These are phyloP conservation scores for Panicum miliaceum DNA, from an alignment of 176 grass and related monocot species.

Conservation along the genomic window DNA sequence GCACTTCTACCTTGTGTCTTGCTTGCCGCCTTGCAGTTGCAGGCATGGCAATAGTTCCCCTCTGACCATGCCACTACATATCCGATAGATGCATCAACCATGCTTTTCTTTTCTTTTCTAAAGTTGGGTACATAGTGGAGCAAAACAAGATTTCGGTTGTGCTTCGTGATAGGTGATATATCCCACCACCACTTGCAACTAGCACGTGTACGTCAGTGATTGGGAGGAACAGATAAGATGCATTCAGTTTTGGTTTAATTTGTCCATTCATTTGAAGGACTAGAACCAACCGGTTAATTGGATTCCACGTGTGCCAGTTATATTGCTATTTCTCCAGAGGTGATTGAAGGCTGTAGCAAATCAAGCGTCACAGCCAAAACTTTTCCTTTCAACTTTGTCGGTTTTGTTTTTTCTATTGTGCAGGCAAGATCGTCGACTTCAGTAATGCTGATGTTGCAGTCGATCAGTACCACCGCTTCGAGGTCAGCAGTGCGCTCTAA, in stretches of 20 bases:
- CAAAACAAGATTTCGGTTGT: background rate
- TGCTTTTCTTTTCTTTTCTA: background rate
- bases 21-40: background rate
- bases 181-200: conserved; percentile 23
- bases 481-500: conserved; percentile 46
- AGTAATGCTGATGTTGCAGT: conserved; percentile 92
- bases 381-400: background rate
- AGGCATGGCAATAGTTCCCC: background rate
- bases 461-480: conserved; percentile 85
- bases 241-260: background rate
- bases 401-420: background rate
- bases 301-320: background rate
- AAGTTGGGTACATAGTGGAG: conserved; percentile 23
- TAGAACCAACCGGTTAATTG: background rate
- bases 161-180: background rate
- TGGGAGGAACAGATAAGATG: background rate
- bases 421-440: conserved; percentile 88
- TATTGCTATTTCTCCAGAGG: background rate
- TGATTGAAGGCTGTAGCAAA: background rate
- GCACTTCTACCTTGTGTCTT: background rate
- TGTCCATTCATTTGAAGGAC: background rate
- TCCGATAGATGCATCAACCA: background rate
- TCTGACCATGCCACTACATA: conserved; percentile 6
- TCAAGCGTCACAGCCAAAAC: background rate
- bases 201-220: background rate